Evolutionary conservation across 768 basidiomycete genomes (phyloP).

Genomic region (Suillus paluster): DNA sequence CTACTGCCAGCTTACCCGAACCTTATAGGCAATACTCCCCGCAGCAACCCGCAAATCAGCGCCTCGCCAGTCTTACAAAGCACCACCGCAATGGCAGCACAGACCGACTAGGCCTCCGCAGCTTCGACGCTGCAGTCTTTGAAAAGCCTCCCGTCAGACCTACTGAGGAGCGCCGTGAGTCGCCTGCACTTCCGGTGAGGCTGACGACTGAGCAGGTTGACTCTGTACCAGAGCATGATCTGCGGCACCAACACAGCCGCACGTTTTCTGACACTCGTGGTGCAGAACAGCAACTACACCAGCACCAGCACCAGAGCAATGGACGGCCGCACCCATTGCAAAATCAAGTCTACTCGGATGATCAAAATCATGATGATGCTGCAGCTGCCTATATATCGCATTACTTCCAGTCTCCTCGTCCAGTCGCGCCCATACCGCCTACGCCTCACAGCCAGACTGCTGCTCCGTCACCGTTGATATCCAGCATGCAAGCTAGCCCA

Average conservation of each 20-base stretch:
- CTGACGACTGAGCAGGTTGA: constrained; percentile 21
- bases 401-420: constrained; percentile 63
- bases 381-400: constrained; percentile 61
- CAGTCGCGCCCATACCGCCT: constrained; percentile 78
- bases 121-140: constrained; percentile 61
- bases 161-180: constrained; percentile 35
- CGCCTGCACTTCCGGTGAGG: constrained; percentile 14
- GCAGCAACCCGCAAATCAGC: constrained; percentile 34
- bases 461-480: constrained; percentile 69
- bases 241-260: constrained; percentile 26
- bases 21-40: constrained; percentile 37
- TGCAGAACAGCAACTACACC: constrained; percentile 21
- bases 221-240: constrained; percentile 19
- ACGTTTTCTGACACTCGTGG: constrained; percentile 23
- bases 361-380: constrained; percentile 66
- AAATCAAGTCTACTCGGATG: constrained; percentile 54
- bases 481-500: constrained; percentile 57
- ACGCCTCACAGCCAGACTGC: constrained; percentile 79
- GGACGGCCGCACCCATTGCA: constrained; percentile 42
- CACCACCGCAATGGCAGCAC: constrained; percentile 61
- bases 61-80: constrained; percentile 44
- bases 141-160: constrained; percentile 41
- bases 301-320: constrained; percentile 19
- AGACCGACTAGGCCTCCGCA: constrained; percentile 64
- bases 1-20: constrained; percentile 62